Evolutionary conservation across 1,284 basidiomycete genomes (phyloP).

Genomic region (Irpex lacteus): DNA sequence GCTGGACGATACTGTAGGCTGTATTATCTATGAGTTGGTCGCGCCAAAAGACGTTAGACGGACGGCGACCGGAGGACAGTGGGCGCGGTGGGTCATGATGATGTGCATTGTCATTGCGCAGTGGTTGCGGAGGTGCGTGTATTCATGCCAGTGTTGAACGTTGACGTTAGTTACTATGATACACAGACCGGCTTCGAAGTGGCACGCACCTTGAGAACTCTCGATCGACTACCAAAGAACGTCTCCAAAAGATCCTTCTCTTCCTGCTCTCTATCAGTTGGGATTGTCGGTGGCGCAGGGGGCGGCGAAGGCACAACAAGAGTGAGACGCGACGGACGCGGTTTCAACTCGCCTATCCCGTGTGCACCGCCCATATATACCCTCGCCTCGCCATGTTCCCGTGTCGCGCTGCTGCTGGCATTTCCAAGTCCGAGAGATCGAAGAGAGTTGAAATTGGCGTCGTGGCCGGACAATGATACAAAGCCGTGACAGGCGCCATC

Average conservation of each 20-base stretch:
- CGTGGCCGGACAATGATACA: background rate
- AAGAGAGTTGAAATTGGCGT: background rate
- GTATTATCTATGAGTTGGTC: background rate
- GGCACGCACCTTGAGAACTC: slow-evolving; percentile 9
- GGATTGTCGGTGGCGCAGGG: background rate
- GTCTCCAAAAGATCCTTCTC: background rate
- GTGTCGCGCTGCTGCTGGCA: background rate
- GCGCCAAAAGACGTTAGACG: background rate
- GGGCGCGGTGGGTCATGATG: background rate
- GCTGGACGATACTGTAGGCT: background rate
- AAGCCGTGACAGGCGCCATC: background rate
- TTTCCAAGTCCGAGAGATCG: background rate
- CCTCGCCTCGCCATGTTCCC: background rate
- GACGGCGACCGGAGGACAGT: background rate
- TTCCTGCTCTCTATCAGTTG: background rate
- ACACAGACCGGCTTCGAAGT: background rate
- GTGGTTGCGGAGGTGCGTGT: too few relatives aligned
- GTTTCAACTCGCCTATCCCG: background rate
- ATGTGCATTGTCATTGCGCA: too few relatives aligned
- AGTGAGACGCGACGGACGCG: background rate
- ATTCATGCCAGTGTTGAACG: too few relatives aligned
- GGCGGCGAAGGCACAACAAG: background rate
- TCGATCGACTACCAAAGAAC: slow-evolving; percentile 5
- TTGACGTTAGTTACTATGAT: background rate
- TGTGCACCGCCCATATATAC: background rate